Percentiles rank a stretch among this genome's conserved stretches.
Evolutionary conservation across 1,139 yeast genomes (phyloP).

Genomic region (Debaryomyces singareniensis): DNA sequence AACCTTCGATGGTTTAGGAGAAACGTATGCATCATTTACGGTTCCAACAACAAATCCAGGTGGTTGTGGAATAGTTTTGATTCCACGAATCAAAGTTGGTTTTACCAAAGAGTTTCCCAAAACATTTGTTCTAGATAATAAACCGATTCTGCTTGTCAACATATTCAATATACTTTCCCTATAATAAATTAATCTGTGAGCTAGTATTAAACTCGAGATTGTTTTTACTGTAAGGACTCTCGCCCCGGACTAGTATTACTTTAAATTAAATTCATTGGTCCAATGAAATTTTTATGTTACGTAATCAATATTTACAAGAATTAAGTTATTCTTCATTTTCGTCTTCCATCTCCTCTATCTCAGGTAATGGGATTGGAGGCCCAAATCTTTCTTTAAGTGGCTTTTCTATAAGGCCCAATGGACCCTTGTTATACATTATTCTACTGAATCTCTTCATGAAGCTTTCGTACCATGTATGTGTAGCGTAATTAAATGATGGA

Average conservation of each 20-base stretch:
- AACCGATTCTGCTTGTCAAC: constrained; percentile 28
- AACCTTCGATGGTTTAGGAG: constrained; percentile 52
- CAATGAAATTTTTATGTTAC: constrained; percentile 2
- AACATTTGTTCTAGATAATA: constrained; percentile 12
- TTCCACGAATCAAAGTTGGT: constrained; percentile 19
- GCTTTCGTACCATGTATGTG: constrained; percentile 29
- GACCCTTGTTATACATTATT: constrained; percentile 36
- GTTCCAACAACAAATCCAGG: constrained; percentile 67
- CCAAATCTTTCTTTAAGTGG: constrained; percentile 37
- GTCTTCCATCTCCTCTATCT: constrained; percentile 38
- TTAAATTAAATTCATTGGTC: constrained; percentile 4
- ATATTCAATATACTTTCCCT: constrained; percentile 9
- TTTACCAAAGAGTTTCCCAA: constrained; percentile 10
- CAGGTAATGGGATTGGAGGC: constrained; percentile 23
- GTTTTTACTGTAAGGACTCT: not conserved
- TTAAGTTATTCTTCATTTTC: constrained; percentile 29
- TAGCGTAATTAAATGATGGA: constrained; percentile 15
- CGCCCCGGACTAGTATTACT: constrained; percentile 4
- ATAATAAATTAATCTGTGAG: too few species aligned
- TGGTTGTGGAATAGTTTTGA: constrained; percentile 50
- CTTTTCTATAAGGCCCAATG: constrained; percentile 38
- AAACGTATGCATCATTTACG: constrained; percentile 72
- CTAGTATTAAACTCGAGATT: too few species aligned
- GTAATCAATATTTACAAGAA: constrained; percentile 2
- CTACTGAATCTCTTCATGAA: constrained; percentile 29